These are phyloP conservation scores for Mitragyna speciosa DNA, from an alignment of 257 asterid species.

Conservation along the genomic window DNA sequence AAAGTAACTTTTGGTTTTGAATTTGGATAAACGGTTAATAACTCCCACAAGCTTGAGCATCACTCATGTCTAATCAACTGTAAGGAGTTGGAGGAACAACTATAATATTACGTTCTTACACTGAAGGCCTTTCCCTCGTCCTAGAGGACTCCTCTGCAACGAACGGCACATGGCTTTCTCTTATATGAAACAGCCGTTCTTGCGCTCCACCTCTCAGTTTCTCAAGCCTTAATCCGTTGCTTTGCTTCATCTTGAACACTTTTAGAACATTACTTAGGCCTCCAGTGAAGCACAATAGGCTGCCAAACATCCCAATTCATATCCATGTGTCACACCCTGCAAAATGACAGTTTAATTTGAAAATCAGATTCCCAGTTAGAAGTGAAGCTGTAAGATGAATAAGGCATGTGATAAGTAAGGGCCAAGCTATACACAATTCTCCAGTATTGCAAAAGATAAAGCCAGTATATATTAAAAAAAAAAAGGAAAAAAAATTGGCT, in stretches of 20 bases:
- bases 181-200: slow-evolving; percentile 42
- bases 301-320: slow-evolving; percentile 73
- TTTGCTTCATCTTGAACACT: slow-evolving; percentile 83
- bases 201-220: slow-evolving; percentile 86
- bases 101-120: slow-evolving; percentile 18
- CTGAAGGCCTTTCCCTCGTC: slow-evolving; percentile 21
- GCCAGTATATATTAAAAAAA: not conserved
- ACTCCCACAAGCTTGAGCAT: no score
- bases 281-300: slow-evolving; percentile 58
- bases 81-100: no score
- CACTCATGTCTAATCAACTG: no score
- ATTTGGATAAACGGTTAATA: no score
- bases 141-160: slow-evolving; percentile 27
- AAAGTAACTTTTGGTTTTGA: no score
- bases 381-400: not conserved
- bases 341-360: not conserved
- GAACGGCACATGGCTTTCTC: slow-evolving; percentile 64
- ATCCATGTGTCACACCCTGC: slow-evolving; percentile 62
- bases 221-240: slow-evolving; percentile 57
- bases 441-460: not conserved
- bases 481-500: no score
- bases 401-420: not conserved
- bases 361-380: not conserved
- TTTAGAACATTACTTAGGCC: slow-evolving; percentile 68
- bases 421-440: not conserved